Evolutionary conservation across 2,329 filamentous ascomycete species (phyloP), one percentile per base, ranked within the genome.

Genomic region (Colletotrichum nymphaeae): DNA sequence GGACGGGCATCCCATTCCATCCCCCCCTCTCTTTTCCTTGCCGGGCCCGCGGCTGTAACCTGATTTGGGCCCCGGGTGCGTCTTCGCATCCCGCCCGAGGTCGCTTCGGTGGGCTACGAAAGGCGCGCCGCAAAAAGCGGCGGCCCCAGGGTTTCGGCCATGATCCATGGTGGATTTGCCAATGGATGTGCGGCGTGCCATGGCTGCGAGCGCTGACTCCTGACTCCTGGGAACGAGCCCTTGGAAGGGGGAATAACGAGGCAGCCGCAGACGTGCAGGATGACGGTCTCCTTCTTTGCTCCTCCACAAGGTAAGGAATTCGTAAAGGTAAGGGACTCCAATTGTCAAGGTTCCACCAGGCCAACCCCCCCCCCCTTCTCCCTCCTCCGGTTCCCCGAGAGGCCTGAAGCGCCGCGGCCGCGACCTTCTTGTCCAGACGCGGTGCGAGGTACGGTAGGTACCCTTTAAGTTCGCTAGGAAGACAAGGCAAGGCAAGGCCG

Each of bases 1-100:
- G 67, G 55, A 66, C 67, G 60, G 42, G 71, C 55, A 46, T n/a
- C 56, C 56, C 56, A 49, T 49, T n/a, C 42, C 42, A 49, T 19
- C 16, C 42, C 42, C 42, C 16, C 42, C 19, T n/a, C 42, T 28
- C 49, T 24, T 37, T 69, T 72, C 22, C 52, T 46, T 72, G 53
- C 66, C 65, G 53, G 69, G 28, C 30, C 66, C 69, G 66, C 53
- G 66, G 70, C 59, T 73, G 59, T 69, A 62, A 69, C 66, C 67
- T 60, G 66, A 70, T 64, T 65, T 73, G 55, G 64, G 57, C 35
- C 49, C 65, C 57, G 65, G 49, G 53, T 56, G 66, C 70, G 59
- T 70, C 59, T 57, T 69, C 53, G 70, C 67, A 59, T 73, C 56
- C 70, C 66, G 59, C 70, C 46, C 42, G 52, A 52, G 63, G 63